Evolutionary conservation across 2,329 filamentous ascomycete genomes (phyloP), one percentile per base, ranked within the genome.

Genomic region (Epichloe brachyelytri): DNA sequence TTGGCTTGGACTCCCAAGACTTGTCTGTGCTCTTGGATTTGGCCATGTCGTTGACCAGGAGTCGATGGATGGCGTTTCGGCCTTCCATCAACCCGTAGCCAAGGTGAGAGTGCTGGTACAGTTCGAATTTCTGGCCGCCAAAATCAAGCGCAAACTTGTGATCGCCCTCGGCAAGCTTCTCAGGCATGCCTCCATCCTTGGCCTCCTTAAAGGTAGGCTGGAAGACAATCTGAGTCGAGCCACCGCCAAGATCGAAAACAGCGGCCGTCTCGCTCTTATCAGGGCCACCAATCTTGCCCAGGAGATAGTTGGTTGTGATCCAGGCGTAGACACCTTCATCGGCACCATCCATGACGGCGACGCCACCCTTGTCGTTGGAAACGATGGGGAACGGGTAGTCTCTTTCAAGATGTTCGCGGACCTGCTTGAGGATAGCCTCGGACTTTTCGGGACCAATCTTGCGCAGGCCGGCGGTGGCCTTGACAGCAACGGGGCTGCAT

Each of bases 221-320:
- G 69, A 97, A 98, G 59, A 98, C 94, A 64, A 98, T 96, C 72
- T 98, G 93, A 14, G 94, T 98, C 20, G 90, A 96, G 50, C 93
- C 93, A 62, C 93, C 93, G 56, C 93, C 93, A 46, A 98, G 84
- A 65, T 98, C 93, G 63, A 98, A 95, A 53, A 96, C 82, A 48
- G 93, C 93, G 40, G 93, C 94, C 2, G 93, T 97, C 48, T 88
- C 86, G 56, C 80, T 88, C 66, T 90, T 82, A 65, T 96, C 91
- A 2, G 89, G 87, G 11, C 87, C 86, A 53, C 93, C 93, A 68
- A 98, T 97, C 73, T 97, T 97, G 62, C 91, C 91, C 22, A 98
- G 81, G 40, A 98, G 84, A 70, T 98, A 98, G 76, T 98, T 98
- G 58, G 89, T 93, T 6, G 93, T 98, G 67, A 98, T 95, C 93